A percentile compares a stretch with the other conserved stretches of the same genome.
Conservation (phyloP, 2,329 filamentous ascomycete species). For the Lachnellula cervina region DNA sequence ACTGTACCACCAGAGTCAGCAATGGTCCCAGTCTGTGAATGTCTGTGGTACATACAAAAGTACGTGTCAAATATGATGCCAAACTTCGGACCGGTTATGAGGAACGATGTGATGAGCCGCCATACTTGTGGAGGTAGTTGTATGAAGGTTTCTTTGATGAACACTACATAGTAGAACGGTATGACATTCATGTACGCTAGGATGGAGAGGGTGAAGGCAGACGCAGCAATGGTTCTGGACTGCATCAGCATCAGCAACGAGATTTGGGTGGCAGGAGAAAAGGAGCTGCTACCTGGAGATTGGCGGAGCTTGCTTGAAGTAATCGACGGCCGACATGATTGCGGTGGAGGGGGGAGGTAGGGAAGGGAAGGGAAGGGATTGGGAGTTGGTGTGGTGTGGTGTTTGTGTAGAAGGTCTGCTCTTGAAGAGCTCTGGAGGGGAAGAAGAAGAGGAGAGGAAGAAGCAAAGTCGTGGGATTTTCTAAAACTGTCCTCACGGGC, state of each 20-base stretch:
- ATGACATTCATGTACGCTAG: constrained; percentile 52
- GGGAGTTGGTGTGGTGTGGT: constrained; percentile 12
- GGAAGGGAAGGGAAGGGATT: constrained; percentile 5
- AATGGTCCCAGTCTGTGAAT: background rate
- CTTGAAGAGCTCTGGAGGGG: background rate
- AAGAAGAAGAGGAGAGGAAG: background rate
- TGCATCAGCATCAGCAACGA: constrained; percentile 42
- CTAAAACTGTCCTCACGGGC: too few species aligned
- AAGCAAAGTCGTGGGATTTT: background rate
- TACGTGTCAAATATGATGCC: constrained; percentile 63
- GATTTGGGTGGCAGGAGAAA: constrained; percentile 7
- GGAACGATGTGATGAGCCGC: constrained; percentile 34
- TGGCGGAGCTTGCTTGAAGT: constrained; percentile 61
- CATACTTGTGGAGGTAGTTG: constrained; percentile 42
- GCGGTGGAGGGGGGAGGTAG: constrained; percentile 5
- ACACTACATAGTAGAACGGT: constrained; percentile 44
- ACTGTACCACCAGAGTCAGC: constrained; percentile 39
- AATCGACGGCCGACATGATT: constrained; percentile 46
- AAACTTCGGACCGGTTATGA: constrained; percentile 32
- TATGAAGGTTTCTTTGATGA: constrained; percentile 44
- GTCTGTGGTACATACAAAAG: constrained; percentile 45
- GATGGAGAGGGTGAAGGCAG: constrained; percentile 54
- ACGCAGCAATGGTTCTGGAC: constrained; percentile 58
- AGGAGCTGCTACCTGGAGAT: constrained; percentile 51
- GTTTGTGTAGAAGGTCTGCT: background rate